These are phyloP conservation scores for Fusarium torreyae DNA, from an alignment of 2,329 filamentous ascomycete genomes.

Conservation along the genomic window DNA sequence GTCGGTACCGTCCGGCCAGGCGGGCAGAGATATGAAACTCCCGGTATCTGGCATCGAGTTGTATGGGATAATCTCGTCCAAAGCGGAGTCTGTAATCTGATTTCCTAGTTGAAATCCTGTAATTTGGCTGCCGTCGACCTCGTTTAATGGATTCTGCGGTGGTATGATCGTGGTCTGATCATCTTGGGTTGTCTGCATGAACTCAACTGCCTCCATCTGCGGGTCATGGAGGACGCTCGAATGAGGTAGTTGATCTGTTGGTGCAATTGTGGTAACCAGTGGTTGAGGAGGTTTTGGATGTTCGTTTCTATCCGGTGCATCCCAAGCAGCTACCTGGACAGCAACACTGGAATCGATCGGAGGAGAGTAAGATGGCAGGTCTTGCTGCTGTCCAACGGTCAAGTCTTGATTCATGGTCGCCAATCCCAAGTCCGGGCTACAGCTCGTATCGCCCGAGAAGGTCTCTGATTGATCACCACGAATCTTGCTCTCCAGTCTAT, in stretches of 20 bases:
- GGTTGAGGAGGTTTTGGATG: no score
- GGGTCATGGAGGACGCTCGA: accelerated
- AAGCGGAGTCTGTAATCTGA: no score
- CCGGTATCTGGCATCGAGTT: neutral
- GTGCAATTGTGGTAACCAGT: neutral
- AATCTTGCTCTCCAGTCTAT: neutral
- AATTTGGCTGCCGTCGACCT: accelerated
- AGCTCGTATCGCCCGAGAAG: neutral
- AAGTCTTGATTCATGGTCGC: neutral
- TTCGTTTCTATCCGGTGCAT: neutral
- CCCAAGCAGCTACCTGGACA: neutral
- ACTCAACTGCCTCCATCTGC: neutral
- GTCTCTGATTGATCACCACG: neutral
- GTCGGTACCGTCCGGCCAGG: neutral
- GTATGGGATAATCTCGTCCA: no score
- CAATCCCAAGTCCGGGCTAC: neutral
- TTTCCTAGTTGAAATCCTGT: neutral
- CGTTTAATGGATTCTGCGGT: neutral
- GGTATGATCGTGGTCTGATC: neutral
- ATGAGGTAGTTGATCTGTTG: neutral
- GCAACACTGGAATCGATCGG: neutral
- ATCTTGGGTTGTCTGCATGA: neutral
- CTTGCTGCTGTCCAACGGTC: no score
- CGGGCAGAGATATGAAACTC: neutral
- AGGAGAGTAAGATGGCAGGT: neutral